Conservation (phyloP, 768 basidiomycete species). For the Hortiboletus flavorubellus region DNA sequence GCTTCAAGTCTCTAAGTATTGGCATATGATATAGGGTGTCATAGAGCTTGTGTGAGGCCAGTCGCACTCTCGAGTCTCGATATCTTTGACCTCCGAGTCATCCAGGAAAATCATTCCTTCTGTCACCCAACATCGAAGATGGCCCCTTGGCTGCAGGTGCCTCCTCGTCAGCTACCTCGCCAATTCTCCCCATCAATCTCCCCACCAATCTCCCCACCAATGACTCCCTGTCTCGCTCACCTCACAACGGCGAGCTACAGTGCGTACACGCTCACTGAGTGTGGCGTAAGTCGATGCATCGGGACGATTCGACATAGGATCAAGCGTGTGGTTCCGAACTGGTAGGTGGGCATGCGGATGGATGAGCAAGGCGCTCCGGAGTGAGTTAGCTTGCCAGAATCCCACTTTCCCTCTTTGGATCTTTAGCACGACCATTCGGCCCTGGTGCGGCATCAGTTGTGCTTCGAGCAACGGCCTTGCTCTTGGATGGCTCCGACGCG, state of each 20-base stretch:
- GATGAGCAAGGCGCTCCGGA: background rate
- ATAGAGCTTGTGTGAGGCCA: too few relatives aligned
- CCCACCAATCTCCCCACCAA: slow-evolving; percentile 44
- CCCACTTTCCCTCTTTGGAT: slow-evolving; percentile 58
- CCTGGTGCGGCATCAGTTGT: slow-evolving; percentile 40
- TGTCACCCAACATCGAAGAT: slow-evolving; percentile 49
- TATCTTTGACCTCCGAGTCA: too few relatives aligned
- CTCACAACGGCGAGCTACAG: slow-evolving; percentile 43
- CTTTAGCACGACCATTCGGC: slow-evolving; percentile 37
- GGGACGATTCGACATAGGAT: slow-evolving; percentile 41
- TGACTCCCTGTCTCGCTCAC: slow-evolving; percentile 27
- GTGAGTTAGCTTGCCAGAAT: slow-evolving; percentile 58
- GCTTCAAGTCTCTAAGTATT: too few relatives aligned
- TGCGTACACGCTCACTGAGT: slow-evolving; percentile 48
- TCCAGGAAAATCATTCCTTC: too few relatives aligned
- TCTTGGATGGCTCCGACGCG: slow-evolving; percentile 40
- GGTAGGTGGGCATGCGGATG: background rate
- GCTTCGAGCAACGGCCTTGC: slow-evolving; percentile 51
- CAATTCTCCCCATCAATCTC: slow-evolving; percentile 44
- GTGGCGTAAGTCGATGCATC: slow-evolving; percentile 51
- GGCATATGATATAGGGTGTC: too few relatives aligned
- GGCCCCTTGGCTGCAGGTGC: slow-evolving; percentile 52
- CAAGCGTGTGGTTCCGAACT: slow-evolving; percentile 55
- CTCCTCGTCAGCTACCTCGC: slow-evolving; percentile 38
- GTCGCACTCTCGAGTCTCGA: too few relatives aligned